Evolutionary conservation across 768 basidiomycete genomes (phyloP).

Genomic region (Mrakia gelida): DNA sequence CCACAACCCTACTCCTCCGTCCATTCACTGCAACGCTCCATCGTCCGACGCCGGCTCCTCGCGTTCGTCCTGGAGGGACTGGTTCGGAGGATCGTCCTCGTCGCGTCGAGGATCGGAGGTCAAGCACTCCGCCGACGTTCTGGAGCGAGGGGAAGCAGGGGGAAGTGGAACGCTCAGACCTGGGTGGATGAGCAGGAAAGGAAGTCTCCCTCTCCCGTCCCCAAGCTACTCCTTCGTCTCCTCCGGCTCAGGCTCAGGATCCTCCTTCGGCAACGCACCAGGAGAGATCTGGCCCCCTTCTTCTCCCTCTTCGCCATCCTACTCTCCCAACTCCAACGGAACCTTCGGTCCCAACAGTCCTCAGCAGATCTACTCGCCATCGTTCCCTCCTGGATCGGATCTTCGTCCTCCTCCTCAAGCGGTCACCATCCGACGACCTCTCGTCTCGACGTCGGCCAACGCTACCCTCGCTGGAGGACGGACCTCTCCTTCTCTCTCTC

Average conservation of each 20-base stretch:
- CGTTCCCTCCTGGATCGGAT: background rate
- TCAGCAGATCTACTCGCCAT: background rate
- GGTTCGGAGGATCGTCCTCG: slow-evolving; percentile 11
- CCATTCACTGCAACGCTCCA: background rate
- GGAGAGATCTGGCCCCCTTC: slow-evolving; percentile 20
- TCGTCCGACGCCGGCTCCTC: slow-evolving; percentile 1
- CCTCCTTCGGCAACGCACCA: slow-evolving; percentile 17
- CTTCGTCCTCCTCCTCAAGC: slow-evolving; percentile 11
- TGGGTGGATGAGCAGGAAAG: slow-evolving; percentile 15
- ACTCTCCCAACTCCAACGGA: background rate
- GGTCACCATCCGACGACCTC: slow-evolving; percentile 13
- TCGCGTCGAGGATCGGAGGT: slow-evolving; percentile 1
- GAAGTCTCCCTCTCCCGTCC: slow-evolving; percentile 7
- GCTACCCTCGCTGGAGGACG: slow-evolving; percentile 4
- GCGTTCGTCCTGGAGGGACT: slow-evolving; percentile 18
- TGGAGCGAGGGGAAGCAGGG: slow-evolving; percentile 1
- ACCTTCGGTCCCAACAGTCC: slow-evolving; percentile 1
- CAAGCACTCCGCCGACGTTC: background rate
- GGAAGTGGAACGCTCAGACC: background rate
- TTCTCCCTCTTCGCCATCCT: background rate
- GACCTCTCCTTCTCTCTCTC: background rate
- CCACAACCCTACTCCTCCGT: slow-evolving; percentile 17
- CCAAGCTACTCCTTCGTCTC: background rate
- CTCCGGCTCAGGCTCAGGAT: slow-evolving; percentile 13
- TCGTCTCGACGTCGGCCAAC: background rate